These are phyloP conservation scores for Pseudonitzschia multistriata DNA, from an alignment of 108 stramenopile genomes.

Conservation along the genomic window DNA sequence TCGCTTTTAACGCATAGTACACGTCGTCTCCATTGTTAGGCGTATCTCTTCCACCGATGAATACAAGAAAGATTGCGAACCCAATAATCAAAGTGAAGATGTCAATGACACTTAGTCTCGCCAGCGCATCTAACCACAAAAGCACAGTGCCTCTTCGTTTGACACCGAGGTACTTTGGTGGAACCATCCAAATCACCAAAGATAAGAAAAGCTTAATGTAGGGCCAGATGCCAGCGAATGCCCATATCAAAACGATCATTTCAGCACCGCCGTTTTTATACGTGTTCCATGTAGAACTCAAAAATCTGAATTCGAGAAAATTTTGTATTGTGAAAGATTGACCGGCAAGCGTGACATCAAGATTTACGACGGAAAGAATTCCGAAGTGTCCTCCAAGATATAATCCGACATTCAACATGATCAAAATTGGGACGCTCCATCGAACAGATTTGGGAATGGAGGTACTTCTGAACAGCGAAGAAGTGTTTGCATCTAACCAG, in stretches of 20 bases:
- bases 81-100: conserved; percentile 38
- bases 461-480: conserved; percentile 40
- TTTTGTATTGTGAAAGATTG: conserved; percentile 46
- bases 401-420: conserved; percentile 58
- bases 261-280: conserved; percentile 67
- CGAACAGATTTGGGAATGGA: conserved; percentile 44
- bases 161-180: conserved; percentile 43
- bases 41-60: conserved; percentile 40
- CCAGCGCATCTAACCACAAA: conserved; percentile 74
- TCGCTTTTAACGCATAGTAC: conserved; percentile 34
- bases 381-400: conserved; percentile 64
- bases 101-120: conserved; percentile 53
- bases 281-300: conserved; percentile 48
- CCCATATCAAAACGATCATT: conserved; percentile 58
- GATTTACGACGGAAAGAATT: conserved; percentile 49
- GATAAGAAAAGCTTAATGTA: conserved; percentile 63
- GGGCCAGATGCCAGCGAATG: conserved; percentile 75
- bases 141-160: conserved; percentile 50
- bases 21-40: conserved; percentile 12
- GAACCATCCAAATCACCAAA: conserved; percentile 60
- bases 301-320: conserved; percentile 63
- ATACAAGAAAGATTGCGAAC: conserved; percentile 38
- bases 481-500: conserved; percentile 45
- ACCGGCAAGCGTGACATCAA: conserved; percentile 58
- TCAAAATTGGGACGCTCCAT: conserved; percentile 48